Base-by-base conservation (phyloP, 495 filamentous ascomycete genomes). In the Entonaema liquescens region DNA sequence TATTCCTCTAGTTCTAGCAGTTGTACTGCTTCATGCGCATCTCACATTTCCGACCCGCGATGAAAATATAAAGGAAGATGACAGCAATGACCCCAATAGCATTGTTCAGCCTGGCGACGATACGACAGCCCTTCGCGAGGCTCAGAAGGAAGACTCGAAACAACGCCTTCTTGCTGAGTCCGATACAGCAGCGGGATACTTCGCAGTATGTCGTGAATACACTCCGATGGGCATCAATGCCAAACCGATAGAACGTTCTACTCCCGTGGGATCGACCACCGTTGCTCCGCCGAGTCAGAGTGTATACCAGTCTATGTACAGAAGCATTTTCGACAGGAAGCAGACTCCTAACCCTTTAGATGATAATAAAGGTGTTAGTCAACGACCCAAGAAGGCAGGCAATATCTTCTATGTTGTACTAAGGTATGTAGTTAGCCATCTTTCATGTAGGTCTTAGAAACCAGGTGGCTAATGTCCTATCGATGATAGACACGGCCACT, bases 301-400 rank as follows among this genome's bases (percentile, higher is more conserved):
- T 73, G 94, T 99, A 28, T 98, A 98, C 75, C 96, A 98, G 85
- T 89, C 91, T 77, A 97, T 99, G 95, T 98, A 98, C 78, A 84
- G 94, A 72, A 96, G 92, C 78, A 88, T 99, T 50, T 99, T 99
- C 76, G 95, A 98, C 68, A 87, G 95, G 54, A 95, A 92, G 72
- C 82, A 85, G 65, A 79, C 70, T 1, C 78, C 86, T 2, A 82
- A 80, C 7, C 85, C 84, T 5, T 59, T 85, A 12, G 84, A 86
- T 60, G 80, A 81, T 54, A 82, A 82, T 69, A 81, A 78, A 49
- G 66, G 60, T 31, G 76, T 66, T 63, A 85, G 85, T 63, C 92
- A 89, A 78, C 87, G 86, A 47, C 86, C 84, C 50, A 94, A 90
- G 79, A 89, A 88, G 72, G 89, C 91, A 33, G 85, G 91, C 35